These are phyloP conservation scores for Sanchytrium tribonematis DNA, from an alignment of 371 early-diverging fungal species.

Conservation along the genomic window DNA sequence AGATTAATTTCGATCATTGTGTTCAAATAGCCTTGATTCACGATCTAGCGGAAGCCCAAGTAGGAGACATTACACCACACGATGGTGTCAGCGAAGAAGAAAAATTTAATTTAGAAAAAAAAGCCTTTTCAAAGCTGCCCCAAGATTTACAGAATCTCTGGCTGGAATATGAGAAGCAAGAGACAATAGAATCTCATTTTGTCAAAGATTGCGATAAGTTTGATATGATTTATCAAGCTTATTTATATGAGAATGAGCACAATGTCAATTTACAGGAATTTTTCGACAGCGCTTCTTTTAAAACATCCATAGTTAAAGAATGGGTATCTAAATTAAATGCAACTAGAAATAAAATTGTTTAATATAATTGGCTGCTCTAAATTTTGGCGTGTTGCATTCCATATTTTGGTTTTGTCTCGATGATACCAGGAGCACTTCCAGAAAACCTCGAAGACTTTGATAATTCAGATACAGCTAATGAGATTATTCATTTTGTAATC, in stretches of 20 bases:
- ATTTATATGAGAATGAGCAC: conserved; percentile 71
- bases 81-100: conserved; percentile 44
- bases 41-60: conserved; percentile 65
- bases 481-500: too few species aligned
- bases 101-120: conserved; percentile 37
- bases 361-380: too few species aligned
- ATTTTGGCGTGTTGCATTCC: too few species aligned
- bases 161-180: conserved; percentile 57
- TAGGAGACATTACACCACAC: conserved; percentile 71
- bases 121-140: conserved; percentile 17
- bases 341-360: too few species aligned
- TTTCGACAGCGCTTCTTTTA: too few species aligned
- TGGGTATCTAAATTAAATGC: too few species aligned
- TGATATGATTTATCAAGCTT: conserved; percentile 58
- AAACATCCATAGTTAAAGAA: too few species aligned
- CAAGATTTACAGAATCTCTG: conserved; percentile 42
- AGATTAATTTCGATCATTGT: conserved; percentile 21
- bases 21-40: conserved; percentile 71
- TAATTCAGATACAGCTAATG: too few species aligned
- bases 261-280: too few species aligned
- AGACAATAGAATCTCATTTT: conserved; percentile 41
- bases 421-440: too few species aligned
- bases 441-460: too few species aligned
- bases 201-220: conserved; percentile 78
- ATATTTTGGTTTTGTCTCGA: too few species aligned